Conservation (phyloP, 2,329 filamentous ascomycete genomes). For the Epichloe glyceriae region DNA sequence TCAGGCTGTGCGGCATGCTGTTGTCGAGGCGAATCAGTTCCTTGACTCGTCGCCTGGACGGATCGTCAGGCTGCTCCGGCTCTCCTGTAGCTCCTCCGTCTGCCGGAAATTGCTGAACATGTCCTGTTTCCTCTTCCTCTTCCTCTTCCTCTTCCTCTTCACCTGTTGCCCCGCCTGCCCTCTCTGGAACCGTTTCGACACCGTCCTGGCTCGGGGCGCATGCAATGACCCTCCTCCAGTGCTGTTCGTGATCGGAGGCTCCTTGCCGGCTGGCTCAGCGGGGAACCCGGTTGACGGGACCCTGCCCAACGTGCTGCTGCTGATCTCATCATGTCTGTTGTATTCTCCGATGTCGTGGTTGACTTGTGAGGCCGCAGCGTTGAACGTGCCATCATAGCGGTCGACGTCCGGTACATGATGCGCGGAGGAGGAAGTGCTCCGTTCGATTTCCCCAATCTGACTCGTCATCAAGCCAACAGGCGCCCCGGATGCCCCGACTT, state of each 20-base stretch:
- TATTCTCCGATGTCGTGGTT: too few species aligned
- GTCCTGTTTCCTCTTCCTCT: background rate
- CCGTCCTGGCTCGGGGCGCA: background rate
- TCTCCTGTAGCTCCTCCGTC: too few species aligned
- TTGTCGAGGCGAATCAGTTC: background rate
- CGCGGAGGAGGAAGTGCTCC: too few species aligned
- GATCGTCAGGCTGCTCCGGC: background rate
- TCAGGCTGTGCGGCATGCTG: slow-evolving; percentile 2
- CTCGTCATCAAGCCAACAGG: too few species aligned
- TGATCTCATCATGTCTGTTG: too few species aligned
- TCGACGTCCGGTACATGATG: too few species aligned
- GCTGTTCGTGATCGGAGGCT: background rate
- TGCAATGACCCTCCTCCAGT: too few species aligned
- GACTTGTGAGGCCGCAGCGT: too few species aligned
- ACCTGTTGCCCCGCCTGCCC: background rate
- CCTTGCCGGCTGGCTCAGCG: background rate
- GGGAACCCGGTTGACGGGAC: background rate
- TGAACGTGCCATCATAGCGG: too few species aligned
- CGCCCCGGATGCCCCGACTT: too few species aligned
- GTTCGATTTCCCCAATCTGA: too few species aligned
- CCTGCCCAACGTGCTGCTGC: too few species aligned
- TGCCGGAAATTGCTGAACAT: background rate
- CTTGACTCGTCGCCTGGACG: background rate
- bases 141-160: background rate
- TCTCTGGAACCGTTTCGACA: background rate